phyloP scores from a whole-genome alignment of 2,329 filamentous ascomycete genomes.

The Alternaria ventricosa region DNA sequence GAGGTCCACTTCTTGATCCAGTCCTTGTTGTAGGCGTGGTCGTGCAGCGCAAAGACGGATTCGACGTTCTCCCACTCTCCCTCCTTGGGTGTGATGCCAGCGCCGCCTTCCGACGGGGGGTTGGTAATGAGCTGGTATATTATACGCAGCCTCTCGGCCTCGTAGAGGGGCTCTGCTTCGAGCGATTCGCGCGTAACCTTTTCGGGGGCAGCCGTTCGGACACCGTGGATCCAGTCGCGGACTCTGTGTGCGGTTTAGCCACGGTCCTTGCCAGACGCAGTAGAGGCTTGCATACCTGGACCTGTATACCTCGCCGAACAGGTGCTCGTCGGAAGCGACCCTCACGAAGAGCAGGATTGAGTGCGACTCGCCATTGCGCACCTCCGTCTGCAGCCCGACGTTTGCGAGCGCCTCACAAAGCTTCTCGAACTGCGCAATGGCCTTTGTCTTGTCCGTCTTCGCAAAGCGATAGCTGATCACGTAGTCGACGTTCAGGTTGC shows the following conservation, averaged over 20 bases:
- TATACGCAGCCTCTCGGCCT: constrained; percentile 85
- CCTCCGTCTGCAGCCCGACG: constrained; percentile 86
- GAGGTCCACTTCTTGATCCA: constrained; percentile 61
- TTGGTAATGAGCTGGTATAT: constrained; percentile 77
- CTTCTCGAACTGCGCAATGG: constrained; percentile 76
- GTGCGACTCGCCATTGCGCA: constrained; percentile 76
- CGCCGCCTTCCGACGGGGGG: constrained; percentile 55
- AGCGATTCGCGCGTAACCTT: constrained; percentile 74
- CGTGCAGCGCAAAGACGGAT: constrained; percentile 58
- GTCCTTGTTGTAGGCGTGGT: constrained; percentile 59
- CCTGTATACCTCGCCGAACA: constrained; percentile 82
- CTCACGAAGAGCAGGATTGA: constrained; percentile 85
- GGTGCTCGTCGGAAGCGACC: constrained; percentile 74
- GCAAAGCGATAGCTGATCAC: constrained; percentile 81
- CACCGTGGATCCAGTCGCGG: constrained; percentile 91
- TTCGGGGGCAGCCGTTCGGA: constrained; percentile 77
- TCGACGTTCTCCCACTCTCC: constrained; percentile 59
- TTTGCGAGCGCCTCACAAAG: constrained; percentile 76
- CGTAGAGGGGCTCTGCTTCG: constrained; percentile 76
- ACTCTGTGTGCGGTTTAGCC: constrained; percentile 60
- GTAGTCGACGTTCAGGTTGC: constrained; percentile 81
- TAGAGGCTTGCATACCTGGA: constrained; percentile 63
- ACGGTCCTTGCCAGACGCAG: not conserved
- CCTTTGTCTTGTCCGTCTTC: constrained; percentile 69
- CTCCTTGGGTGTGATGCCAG: constrained; percentile 59